Evolutionary conservation across 1,139 yeast species (phyloP), one percentile per base, ranked within the genome.

Genomic region (Pichia inconspicua): DNA sequence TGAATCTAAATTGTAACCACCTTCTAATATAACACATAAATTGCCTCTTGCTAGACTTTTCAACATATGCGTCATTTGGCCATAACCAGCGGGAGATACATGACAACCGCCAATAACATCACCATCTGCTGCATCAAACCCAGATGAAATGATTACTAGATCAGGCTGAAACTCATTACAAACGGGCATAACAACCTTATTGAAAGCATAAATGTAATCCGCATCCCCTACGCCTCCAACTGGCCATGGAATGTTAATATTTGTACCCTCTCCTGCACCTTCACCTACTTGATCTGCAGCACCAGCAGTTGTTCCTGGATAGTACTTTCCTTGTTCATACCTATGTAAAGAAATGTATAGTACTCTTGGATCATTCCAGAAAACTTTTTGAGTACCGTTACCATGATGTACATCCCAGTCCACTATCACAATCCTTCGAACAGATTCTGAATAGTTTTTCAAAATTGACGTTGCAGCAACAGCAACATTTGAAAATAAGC

Each of bases 321-420:
- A 94, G 60, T 88, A 94, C 56, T 79, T 80, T 0, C 96, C 97
- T 55, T 84, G 80, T 62, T 94, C 97, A 63, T 86, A 90, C 53
- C 98, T 77, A 66, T 94, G 99, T 36, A 92, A 66, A 0, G 97
- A 90, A 44, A 92, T 80, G 65, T 92, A 94, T 42, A 94, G 72
- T 4, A 94, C 97, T 47, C 96, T 71, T 27, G 95, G 95, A 62
- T 92, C 97, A 54, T 86, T 78, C 58, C 80, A 79, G 60, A 94
- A 94, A 1, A 95, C 87, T 62, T 84, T 83, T 66, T 94, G 98
- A 1, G 99, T 94, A 41, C 99, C 99, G 64, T 94, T 94, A 31
- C 98, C 98, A 65, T 92, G 97, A 64, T 92, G 98, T 44, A 90
- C 88, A 67, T 90, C 97, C 99, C 99, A 94, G 66, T 94, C 99